phyloP scores from a whole-genome alignment of 1,139 yeast genomes.

The Candida anutae region DNA sequence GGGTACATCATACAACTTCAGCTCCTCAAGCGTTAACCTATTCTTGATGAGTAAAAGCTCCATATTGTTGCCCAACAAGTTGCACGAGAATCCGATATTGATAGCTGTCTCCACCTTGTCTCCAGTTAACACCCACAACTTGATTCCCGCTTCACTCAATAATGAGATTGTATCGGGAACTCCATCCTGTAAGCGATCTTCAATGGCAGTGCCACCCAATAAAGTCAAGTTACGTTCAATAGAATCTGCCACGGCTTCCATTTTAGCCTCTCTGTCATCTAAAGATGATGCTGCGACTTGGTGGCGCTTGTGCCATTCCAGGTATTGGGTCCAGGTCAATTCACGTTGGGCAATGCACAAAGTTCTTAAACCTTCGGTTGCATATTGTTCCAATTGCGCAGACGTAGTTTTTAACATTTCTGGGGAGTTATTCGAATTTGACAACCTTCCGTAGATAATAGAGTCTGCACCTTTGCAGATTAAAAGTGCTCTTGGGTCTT shows the following conservation, averaged over 20 bases:
- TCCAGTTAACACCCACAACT: conserved; percentile 46
- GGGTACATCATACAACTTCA: conserved; percentile 21
- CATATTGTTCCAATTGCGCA: conserved; percentile 34
- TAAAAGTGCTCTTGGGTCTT: conserved; percentile 30
- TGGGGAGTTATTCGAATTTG: conserved; percentile 23
- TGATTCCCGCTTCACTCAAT: conserved; percentile 42
- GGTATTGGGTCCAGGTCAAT: conserved; percentile 34
- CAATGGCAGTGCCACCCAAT: conserved; percentile 48
- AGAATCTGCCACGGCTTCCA: conserved; percentile 42
- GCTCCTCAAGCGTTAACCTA: conserved; percentile 24
- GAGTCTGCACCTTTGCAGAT: conserved; percentile 47
- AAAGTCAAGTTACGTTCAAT: conserved; percentile 37
- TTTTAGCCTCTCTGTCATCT: conserved; percentile 34
- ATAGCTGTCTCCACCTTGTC: conserved; percentile 47
- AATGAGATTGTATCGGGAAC: conserved; percentile 41
- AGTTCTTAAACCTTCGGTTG: conserved; percentile 43
- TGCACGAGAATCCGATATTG: conserved; percentile 45
- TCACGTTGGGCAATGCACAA: conserved; percentile 42
- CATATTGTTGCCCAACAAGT: conserved; percentile 42
- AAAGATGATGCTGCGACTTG: conserved; percentile 36
- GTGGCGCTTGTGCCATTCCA: conserved; percentile 37
- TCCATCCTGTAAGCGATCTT: conserved; percentile 44
- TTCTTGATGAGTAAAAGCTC: conserved; percentile 34
- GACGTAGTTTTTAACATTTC: conserved; percentile 28
- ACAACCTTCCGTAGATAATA: conserved; percentile 34